phyloP scores from a whole-genome alignment of 1,139 yeast genomes.

The Arxiozyma slooffiae region DNA sequence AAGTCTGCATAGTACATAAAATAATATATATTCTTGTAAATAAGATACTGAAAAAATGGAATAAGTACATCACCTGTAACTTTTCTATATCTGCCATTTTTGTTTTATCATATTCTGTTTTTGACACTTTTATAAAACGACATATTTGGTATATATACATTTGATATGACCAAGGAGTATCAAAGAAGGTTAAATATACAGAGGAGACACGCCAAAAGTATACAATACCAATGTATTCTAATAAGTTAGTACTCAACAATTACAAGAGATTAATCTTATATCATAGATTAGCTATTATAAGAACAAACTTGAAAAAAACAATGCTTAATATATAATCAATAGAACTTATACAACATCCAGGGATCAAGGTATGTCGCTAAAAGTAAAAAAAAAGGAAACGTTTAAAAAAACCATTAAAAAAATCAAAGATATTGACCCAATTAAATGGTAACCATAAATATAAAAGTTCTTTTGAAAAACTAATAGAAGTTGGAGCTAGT shows the following conservation, averaged over 20 bases:
- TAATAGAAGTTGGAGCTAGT: conserved; percentile 44
- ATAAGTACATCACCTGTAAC: too few species aligned
- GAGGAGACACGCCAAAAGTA: neutral
- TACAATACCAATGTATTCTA: neutral
- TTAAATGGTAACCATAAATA: conserved; percentile 20
- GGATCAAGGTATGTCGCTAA: neutral
- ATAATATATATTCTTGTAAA: neutral
- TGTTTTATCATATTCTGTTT: too few species aligned
- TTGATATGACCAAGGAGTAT: neutral
- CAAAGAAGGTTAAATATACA: neutral
- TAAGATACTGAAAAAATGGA: neutral
- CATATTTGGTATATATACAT: neutral
- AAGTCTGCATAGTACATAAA: too few species aligned
- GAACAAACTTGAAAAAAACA: neutral
- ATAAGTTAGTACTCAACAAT: neutral
- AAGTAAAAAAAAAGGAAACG: conserved; percentile 10
- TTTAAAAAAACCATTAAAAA: conserved; percentile 18
- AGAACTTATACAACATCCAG: neutral
- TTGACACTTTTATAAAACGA: neutral
- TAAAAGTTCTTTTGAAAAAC: conserved; percentile 18
- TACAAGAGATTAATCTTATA: neutral
- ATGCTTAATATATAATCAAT: neutral
- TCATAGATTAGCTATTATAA: neutral
- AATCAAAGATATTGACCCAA: conserved; percentile 17
- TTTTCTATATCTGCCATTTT: too few species aligned